Base-by-base conservation (phyloP, 768 basidiomycete genomes). In the Hemileccinum impolitum region DNA sequence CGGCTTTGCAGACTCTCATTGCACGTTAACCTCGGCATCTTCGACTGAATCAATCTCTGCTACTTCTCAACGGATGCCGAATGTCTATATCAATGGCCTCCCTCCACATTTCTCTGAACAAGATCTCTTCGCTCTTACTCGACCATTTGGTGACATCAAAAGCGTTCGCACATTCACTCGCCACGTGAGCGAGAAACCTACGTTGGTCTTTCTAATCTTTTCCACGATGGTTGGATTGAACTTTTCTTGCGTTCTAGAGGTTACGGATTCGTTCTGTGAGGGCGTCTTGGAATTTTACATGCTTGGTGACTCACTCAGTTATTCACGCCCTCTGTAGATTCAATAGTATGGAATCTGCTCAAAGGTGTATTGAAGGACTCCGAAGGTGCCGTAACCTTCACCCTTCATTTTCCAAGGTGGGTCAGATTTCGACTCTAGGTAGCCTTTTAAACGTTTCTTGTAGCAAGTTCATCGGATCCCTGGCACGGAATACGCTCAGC, bases 81-180 rank as follows among this genome's bases (percentile, higher is more conserved):
- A 92, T 57, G 85, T 92, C 0, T 92, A 92, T 63, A 90, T 92
- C 70, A 92, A 92, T 59, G 90, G 90, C 12, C 77, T 93, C 14
- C 89, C 88, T 3, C 85, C 89, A 5, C 82, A 90, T 67, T 91
- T 80, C 59, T 82, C 87, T 0, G 90, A 91, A 59, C 88, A 89
- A 51, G 79, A 89, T 52, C 73, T 93, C 36, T 83, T 82, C 57
- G 79, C 79, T 25, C 80, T 93, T 46, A 77, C 85, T 30, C 69
- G 75, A 19, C 84, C 80, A n/a, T 93, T 81, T 56, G 90, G 90
- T 4, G 73, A 71, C 19, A 80, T 93, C 11, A 68, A 82, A 58
- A 91, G 89, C 52, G 90, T 91, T 14, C 70, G 89, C 49, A 90
- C 88, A 39, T 92, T 93, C 59, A 92, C 90, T 40, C 73, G 90